phyloP scores from a whole-genome alignment of 192 early-diverging fungal species.

The Tieghemiomyces parasiticus region DNA sequence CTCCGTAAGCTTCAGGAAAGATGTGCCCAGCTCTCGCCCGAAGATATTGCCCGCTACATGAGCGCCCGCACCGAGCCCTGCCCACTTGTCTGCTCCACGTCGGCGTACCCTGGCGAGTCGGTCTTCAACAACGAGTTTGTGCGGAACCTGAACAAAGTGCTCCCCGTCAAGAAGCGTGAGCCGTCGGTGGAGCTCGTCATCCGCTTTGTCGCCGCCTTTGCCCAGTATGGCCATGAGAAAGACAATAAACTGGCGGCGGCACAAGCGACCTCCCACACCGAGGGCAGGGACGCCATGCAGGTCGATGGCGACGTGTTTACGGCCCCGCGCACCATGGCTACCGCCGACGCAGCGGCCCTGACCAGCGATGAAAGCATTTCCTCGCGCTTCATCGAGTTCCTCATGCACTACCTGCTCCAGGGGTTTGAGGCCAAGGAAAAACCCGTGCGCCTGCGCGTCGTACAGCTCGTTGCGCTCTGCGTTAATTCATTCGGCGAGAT shows the following conservation, averaged over 20 bases:
- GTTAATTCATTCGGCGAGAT: slow-evolving; percentile 59
- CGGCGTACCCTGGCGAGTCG: slow-evolving; percentile 32
- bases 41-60: slow-evolving; percentile 19
- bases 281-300: slow-evolving; percentile 11
- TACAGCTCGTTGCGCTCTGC: slow-evolving; percentile 59
- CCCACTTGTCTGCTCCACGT: slow-evolving; percentile 4
- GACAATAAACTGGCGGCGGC: slow-evolving; percentile 23
- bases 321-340: not conserved
- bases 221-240: slow-evolving; percentile 50
- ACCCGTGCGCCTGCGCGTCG: slow-evolving; percentile 53
- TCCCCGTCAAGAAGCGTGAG: slow-evolving; percentile 60
- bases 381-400: slow-evolving; percentile 49
- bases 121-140: slow-evolving; percentile 59
- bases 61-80: slow-evolving; percentile 15
- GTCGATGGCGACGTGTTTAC: slow-evolving; percentile 12
- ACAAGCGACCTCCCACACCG: slow-evolving; percentile 7
- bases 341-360: no score
- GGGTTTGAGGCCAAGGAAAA: slow-evolving; percentile 74
- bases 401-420: slow-evolving; percentile 52
- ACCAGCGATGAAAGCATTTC: slow-evolving; percentile 35
- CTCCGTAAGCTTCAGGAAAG: slow-evolving; percentile 56
- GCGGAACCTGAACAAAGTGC: slow-evolving; percentile 63
- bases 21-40: slow-evolving; percentile 19
- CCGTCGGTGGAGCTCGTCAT: slow-evolving; percentile 51
- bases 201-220: slow-evolving; percentile 58